Evolutionary conservation across 495 filamentous ascomycete genomes (phyloP), one percentile per base, ranked within the genome.

Genomic region (Aspergillus leporis): DNA sequence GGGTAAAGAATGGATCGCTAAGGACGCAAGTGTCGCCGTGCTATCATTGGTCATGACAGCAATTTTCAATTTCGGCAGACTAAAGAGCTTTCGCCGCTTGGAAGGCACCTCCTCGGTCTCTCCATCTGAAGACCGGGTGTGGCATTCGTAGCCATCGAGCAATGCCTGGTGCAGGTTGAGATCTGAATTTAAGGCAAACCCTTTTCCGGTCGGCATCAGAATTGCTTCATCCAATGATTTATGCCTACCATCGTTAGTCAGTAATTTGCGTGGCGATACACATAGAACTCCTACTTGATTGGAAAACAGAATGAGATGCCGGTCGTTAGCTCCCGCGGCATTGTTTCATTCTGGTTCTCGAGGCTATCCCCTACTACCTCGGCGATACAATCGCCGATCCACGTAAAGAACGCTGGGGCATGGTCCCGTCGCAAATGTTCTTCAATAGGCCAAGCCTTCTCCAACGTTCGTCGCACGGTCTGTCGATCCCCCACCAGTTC

Each of bases 231-330:
- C 79, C 38, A 91, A 76, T 21, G 83, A 81, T 50, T 79, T 78
- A 76, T 93, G 90, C 51, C 89, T 91, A 21, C 52, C 18, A 19
- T 36, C 31, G n/a, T 30, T 10, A 9, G 34, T 22, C 10, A 41
- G 22, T 2, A 18, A 1, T 3, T 36, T 14, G 19, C 41, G 41
- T 7, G 0, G 30, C 21, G 30, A 32, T 1, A 2, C 16, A 3
- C 5, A 1, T 9, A 28, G 19, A 28, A 47, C 72, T 62, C 34
- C 34, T 81, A 91, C 88, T 83, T 81, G 80, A 92, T 90, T 25
- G 90, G 89, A 61, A 93, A 90, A 67, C 86, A 89, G 62, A 91
- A 92, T 16, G 90, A 90, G 40, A 93, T 86, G 1, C 90, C 90
- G 69, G 89, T 79, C 10, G 82, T 80, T 51, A 92, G 67, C 61